A percentile compares a stretch with the other conserved stretches of the same genome.
phyloP scores from a whole-genome alignment of 2,329 filamentous ascomycete genomes.

The Epichloe sibirici region DNA sequence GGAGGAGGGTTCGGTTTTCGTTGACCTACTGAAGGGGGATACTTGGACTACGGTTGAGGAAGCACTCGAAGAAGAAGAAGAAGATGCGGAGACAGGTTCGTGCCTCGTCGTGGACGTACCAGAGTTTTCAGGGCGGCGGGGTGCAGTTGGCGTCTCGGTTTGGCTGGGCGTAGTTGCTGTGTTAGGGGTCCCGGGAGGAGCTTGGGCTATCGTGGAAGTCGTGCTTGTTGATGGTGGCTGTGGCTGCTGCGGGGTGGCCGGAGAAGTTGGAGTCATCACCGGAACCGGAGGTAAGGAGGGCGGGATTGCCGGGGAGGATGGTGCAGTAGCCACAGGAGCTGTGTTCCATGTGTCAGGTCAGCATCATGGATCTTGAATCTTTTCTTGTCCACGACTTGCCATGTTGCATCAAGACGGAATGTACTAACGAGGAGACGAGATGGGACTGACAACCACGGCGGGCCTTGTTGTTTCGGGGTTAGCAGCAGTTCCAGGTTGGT shows the following conservation, averaged over 20 bases:
- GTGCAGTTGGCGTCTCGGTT: slow-evolving; percentile 1
- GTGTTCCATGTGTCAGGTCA: not conserved
- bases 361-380: not conserved
- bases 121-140: slow-evolving; percentile 9
- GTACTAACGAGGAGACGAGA: not conserved
- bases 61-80: slow-evolving; percentile 11
- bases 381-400: no score
- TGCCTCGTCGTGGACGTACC: slow-evolving; percentile 17
- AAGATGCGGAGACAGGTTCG: slow-evolving; percentile 18
- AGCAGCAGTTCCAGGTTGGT: not conserved
- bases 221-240: slow-evolving; percentile 1
- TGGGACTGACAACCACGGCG: not conserved
- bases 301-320: not conserved
- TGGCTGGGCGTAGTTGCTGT: slow-evolving; percentile 1
- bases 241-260: not conserved
- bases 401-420: not conserved
- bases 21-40: slow-evolving; percentile 16
- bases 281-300: not conserved
- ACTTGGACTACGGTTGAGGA: slow-evolving; percentile 15
- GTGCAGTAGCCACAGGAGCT: not conserved
- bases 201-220: slow-evolving; percentile 5
- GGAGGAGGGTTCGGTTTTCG: slow-evolving; percentile 13
- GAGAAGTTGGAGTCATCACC: not conserved
- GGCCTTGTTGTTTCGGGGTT: not conserved
- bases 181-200: not conserved